Conservation (phyloP, 495 filamentous ascomycete genomes). For the Tuber borchii region DNA sequence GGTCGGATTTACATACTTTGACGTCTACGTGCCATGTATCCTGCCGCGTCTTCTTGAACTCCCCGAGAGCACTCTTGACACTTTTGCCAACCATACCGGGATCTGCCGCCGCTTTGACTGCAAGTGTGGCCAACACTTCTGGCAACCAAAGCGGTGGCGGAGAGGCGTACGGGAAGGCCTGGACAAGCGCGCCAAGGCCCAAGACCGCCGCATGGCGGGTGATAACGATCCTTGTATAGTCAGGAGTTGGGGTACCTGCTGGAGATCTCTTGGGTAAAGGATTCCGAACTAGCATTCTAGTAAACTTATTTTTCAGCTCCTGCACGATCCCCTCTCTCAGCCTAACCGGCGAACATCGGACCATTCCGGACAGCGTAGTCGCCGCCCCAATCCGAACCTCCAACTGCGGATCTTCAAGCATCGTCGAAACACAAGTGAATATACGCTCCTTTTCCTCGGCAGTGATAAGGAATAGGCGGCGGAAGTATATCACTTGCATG, state of each 20-base stretch:
- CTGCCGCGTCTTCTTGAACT: slow-evolving; percentile 99
- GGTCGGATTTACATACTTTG: slow-evolving; percentile 58
- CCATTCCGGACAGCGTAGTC: slow-evolving; percentile 92
- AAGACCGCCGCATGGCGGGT: slow-evolving; percentile 84
- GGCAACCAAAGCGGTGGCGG: slow-evolving; percentile 93
- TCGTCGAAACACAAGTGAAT: slow-evolving; percentile 82
- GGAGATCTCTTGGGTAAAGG: slow-evolving; percentile 72
- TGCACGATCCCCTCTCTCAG: slow-evolving; percentile 70
- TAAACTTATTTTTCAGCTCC: slow-evolving; percentile 71
- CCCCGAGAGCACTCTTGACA: slow-evolving; percentile 89
- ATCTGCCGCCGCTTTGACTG: slow-evolving; percentile 75
- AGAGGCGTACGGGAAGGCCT: slow-evolving; percentile 94
- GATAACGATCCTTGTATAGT: slow-evolving; percentile 71
- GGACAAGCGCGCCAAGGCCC: slow-evolving; percentile 81
- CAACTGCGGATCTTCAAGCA: slow-evolving; percentile 86
- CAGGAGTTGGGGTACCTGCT: slow-evolving; percentile 72
- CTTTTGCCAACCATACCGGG: slow-evolving; percentile 92
- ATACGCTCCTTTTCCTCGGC: slow-evolving; percentile 65
- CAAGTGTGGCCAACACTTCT: slow-evolving; percentile 79
- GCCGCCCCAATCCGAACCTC: slow-evolving; percentile 92
- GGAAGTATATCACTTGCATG: slow-evolving; percentile 99
- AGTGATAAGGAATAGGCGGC: slow-evolving; percentile 88
- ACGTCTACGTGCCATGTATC: slow-evolving; percentile 98
- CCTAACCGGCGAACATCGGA: slow-evolving; percentile 82
- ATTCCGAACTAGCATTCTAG: slow-evolving; percentile 64